Conservation (phyloP, 73 alveolate species). For the Paramecium caudatum region DNA sequence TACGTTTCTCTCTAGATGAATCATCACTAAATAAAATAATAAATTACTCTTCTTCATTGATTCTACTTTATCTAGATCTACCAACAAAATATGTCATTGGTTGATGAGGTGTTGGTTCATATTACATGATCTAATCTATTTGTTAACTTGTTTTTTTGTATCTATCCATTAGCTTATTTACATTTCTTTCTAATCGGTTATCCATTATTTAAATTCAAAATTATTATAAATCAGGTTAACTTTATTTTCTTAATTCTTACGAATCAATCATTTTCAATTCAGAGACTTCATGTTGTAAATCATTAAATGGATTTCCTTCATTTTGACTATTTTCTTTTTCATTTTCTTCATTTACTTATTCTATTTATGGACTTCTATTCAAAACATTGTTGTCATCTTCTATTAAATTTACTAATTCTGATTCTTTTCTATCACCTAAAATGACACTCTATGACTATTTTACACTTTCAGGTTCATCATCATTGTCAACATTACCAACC, state of each 20-base stretch:
- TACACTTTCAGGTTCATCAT: neutral
- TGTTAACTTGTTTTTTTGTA: slow-evolving; percentile 57
- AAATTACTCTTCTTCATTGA: slow-evolving; percentile 54
- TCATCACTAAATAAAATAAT: neutral
- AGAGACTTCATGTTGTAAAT: neutral
- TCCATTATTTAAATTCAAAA: slow-evolving; percentile 61
- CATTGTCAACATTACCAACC: neutral
- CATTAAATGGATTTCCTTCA: neutral
- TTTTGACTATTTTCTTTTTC: neutral
- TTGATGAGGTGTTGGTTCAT: slow-evolving; percentile 39
- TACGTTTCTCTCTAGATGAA: slow-evolving; percentile 52
- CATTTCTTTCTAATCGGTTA: slow-evolving; percentile 53
- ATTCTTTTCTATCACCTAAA: neutral
- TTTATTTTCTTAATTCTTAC: slow-evolving; percentile 38
- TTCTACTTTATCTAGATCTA: slow-evolving; percentile 41
- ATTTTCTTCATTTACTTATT: neutral
- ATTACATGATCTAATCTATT: slow-evolving; percentile 48
- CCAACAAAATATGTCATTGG: neutral
- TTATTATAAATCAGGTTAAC: slow-evolving; percentile 20
- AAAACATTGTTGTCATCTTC: neutral
- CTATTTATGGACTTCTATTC: neutral
- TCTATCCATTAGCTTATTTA: slow-evolving; percentile 50
- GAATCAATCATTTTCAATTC: slow-evolving; percentile 53
- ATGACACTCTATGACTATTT: neutral
- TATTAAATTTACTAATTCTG: slow-evolving; percentile 15